These are phyloP conservation scores for Syzygium oleosum DNA, from an alignment of 345 rosid species.

Conservation along the genomic window DNA sequence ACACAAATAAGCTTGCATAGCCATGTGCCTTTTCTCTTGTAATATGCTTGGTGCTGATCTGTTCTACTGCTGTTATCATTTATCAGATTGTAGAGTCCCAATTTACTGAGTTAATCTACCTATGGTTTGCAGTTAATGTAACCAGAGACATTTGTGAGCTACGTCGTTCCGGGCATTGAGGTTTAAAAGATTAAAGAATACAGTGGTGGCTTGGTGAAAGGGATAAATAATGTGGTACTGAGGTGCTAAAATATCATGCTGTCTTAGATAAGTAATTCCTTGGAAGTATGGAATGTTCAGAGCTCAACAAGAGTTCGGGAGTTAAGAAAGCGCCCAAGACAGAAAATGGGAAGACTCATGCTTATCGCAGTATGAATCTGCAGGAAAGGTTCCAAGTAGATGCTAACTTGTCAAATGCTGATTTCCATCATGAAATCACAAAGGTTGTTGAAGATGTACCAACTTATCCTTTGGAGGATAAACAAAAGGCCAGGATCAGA, in stretches of 20 bases:
- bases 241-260: not conserved
- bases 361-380: constrained; percentile 4
- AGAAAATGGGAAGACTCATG: not conserved
- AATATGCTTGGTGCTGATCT: not conserved
- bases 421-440: constrained; percentile 35
- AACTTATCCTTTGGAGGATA: constrained; percentile 20
- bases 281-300: not conserved
- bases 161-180: not conserved
- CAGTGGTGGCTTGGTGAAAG: not conserved
- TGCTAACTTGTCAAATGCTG: constrained; percentile 33
- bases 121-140: not conserved
- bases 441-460: constrained; percentile 27
- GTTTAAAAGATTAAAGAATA: not conserved
- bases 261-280: not conserved
- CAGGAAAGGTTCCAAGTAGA: constrained; percentile 31
- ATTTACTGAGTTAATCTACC: not conserved
- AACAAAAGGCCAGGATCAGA: constrained; percentile 12
- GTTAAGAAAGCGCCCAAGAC: not conserved
- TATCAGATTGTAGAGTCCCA: not conserved
- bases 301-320: not conserved
- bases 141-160: not conserved
- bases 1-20: not conserved
- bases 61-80: not conserved
- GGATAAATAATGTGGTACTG: not conserved
- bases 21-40: not conserved